Evolutionary conservation across 257 asterid genomes (phyloP), one percentile per base, ranked within the genome.

Genomic region (Lycium barbarum): DNA sequence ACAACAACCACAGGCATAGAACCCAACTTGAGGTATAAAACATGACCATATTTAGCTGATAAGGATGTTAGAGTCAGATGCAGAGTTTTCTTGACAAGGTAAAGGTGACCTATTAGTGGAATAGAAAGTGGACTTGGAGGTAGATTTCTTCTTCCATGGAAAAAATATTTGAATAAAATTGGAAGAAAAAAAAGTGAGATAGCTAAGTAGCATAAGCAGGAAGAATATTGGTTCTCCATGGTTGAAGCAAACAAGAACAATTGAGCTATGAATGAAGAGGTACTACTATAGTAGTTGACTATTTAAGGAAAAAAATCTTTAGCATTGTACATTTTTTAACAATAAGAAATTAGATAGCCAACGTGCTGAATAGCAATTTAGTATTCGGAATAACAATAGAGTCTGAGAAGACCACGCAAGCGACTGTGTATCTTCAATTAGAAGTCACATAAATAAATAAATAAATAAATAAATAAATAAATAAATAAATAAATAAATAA

Each of bases 41-140:
- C 79, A 1, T 91, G 91, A 54, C 97, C 95, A 45, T 90, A 86
- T 9, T 4, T 82, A 79, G 88, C 63, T 36, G 95, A 81, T 9
- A 91, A 63, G 2, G 80, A 72, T 5, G 80, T 72, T n/a, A 72
- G 80, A 10, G 80, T 72, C 1, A 72, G 80, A 72, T 72, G 57
- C 18, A 72, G 58, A 72, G 11, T 5, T n/a, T 26, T 45, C 13
- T 45, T 72, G n/a, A 72, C 6, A 72, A 72, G 80, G 38, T 72
- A 72, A 72, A 72, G 35, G 15, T 72, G 80, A 45, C 80, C 80
- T n/a, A 91, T 86, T 9, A 91, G 53, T 9, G 96, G 96, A 38
- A 89, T 87, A 49, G 91, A 40, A 53, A 20, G 86, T 3, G 96
- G 93, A 54, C 88, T 36, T 57, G 96, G 94, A 9, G 96, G 93